Base-by-base conservation (phyloP, 768 basidiomycete species). In the Lenzites betulinus region DNA sequence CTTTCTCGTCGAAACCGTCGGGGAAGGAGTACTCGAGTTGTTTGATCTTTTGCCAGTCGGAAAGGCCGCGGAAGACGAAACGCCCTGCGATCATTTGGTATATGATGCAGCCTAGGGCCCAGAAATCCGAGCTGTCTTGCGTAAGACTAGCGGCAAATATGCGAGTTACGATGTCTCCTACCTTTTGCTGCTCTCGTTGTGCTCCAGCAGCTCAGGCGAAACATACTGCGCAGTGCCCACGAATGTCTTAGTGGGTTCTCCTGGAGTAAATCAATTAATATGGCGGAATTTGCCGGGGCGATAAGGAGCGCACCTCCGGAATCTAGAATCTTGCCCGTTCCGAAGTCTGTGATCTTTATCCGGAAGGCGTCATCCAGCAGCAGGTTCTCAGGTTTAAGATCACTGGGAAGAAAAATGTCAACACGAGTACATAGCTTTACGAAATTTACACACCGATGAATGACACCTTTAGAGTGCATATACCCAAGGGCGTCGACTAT, bases 271-370 rank as follows among this genome's bases (percentile, higher is more conserved):
- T 38, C 20, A 28, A 58, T 13, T 49, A 68, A 58, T 33, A 38
- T 2, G 18, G 20, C 64, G 66, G 65, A 25, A 61, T 18, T 39
- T 62, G 60, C 64, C 58, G 63, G 3, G 67, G 39, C 63, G 30
- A 41, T 41, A 26, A 66, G 51, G 55, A 13, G 75, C 85, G 68
- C 56, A 87, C 87, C 74, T 52, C 77, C 78, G 22, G 80, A 70
- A 61, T 87, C 84, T 35, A 87, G 75, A 62, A 91, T 77, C 75
- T 91, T 90, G 20, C 93, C 93, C 4, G 93, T 95, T 7, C 97
- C 97, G 74, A 98, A 98, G 73, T 99, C 97, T 16, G 94, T 92
- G n/a, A 99, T 83, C 73, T 94, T 96, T 70, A 97, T 85, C 54
- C 93, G 86, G 75, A 88, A 91, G 16, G 87, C 82, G 36, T 83